phyloP scores from a whole-genome alignment of 1,284 basidiomycete genomes.

The Ustilago sp. region DNA sequence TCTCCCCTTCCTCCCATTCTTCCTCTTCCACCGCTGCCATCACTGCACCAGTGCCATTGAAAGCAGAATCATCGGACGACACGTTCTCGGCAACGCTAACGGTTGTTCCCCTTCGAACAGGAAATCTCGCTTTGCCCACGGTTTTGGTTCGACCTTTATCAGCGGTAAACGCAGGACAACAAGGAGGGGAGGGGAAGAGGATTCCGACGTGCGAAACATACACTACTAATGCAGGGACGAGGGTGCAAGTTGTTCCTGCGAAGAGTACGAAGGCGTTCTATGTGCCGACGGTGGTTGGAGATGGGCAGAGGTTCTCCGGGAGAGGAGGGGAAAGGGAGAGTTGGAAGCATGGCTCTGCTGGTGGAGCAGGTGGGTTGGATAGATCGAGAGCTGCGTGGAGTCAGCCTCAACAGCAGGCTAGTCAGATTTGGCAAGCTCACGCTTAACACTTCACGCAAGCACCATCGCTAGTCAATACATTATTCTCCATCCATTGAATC shows the following conservation, averaged over 20 bases:
- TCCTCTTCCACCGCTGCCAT: not conserved
- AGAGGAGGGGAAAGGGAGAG: constrained; percentile 3
- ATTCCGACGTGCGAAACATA: constrained; percentile 53
- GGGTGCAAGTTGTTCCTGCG: constrained; percentile 40
- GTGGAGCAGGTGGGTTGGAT: constrained; percentile 7
- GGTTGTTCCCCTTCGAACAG: constrained; percentile 53
- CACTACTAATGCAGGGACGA: constrained; percentile 36
- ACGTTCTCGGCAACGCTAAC: constrained; percentile 28
- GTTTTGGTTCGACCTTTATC: constrained; percentile 13
- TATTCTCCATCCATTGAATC: no score
- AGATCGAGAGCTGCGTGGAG: not conserved
- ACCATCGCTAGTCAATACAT: no score
- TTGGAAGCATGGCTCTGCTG: constrained; percentile 10
- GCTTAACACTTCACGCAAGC: not conserved
- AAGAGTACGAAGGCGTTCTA: constrained; percentile 31
- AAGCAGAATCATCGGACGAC: not conserved
- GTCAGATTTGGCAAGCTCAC: constrained; percentile 9
- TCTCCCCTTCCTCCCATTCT: constrained; percentile 6
- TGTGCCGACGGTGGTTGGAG: constrained; percentile 10
- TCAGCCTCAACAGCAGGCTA: constrained; percentile 3
- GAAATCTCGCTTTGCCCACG: constrained; percentile 13
- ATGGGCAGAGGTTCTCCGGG: not conserved
- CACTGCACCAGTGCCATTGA: not conserved
- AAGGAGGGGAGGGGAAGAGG: not conserved
- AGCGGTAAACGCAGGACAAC: not conserved